phyloP scores from a whole-genome alignment of 345 rosid genomes.

The Iberis pinnata region DNA sequence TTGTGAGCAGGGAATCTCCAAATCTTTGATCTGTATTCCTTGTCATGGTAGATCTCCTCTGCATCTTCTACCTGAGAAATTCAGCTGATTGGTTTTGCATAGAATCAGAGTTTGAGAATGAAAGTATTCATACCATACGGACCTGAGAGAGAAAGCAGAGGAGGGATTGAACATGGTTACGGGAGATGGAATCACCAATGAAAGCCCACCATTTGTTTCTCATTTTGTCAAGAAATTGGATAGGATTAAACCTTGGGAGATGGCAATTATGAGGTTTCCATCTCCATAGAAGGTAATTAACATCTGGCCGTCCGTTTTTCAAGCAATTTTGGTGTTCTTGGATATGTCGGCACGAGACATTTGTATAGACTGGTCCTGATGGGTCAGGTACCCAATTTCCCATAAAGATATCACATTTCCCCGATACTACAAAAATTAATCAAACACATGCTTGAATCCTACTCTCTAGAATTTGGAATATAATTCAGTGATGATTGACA shows the following conservation, averaged over 20 bases:
- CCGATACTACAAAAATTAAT: conserved; percentile 18
- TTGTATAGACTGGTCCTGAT: conserved; percentile 53
- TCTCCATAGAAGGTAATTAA: conserved; percentile 63
- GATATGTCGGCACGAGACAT: conserved; percentile 71
- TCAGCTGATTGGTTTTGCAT: not conserved
- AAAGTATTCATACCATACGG: not conserved
- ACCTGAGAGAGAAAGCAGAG: conserved; percentile 86
- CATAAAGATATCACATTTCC: conserved; percentile 53
- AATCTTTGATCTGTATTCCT: conserved; percentile 59
- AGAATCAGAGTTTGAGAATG: not conserved
- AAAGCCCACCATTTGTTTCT: conserved; percentile 74
- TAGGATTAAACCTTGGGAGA: conserved; percentile 75
- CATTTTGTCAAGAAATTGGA: conserved; percentile 51
- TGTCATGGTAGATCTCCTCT: conserved; percentile 71
- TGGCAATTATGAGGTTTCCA: conserved; percentile 89
- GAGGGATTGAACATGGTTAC: conserved; percentile 89
- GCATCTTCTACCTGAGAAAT: conserved; percentile 58
- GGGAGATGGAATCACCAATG: conserved; percentile 92
- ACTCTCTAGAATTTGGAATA: conserved; percentile 3
- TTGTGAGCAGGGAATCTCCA: conserved; percentile 79
- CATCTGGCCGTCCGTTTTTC: conserved; percentile 62
- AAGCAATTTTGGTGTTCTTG: conserved; percentile 86
- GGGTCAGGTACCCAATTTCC: conserved; percentile 78
- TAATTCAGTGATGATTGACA: conserved; percentile 1
- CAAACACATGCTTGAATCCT: conserved; percentile 20